Evolutionary conservation across 768 basidiomycete species (phyloP), one percentile per base, ranked within the genome.

Genomic region (Cantharellus cinnabarinus): DNA sequence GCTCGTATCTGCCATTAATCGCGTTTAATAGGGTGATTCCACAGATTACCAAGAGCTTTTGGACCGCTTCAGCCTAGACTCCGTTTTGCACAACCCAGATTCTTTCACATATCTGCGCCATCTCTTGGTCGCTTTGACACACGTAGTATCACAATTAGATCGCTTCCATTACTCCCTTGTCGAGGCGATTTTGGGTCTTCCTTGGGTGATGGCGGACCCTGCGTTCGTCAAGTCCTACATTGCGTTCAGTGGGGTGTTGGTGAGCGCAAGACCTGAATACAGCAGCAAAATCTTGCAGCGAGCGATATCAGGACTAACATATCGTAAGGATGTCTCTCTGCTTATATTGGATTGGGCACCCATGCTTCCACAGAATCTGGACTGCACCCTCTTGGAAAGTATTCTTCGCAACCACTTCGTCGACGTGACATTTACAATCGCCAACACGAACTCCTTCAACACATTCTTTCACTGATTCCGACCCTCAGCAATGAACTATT

Each of bases 141-240:
- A 97, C 66, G 87, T 90, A 61, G 89, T 97, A 58, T 93, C 90
- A 35, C 79, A 88, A 48, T 75, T 99, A 40, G 91, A 90, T 64
- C 80, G 80, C 55, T 74, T 77, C 4, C 93, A 98, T 67, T 73
- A 81, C 14, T 67, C 79, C 0, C 79, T 99, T 39, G 83, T 97
- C 42, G 80, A 91, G 62, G 89, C 91, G 10, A 79, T 98, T 60
- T 75, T 97, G 50, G 77, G 76, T 62, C 76, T 97, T 66, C 89
- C 90, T 7, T 99, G 95, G 95, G 83, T 86, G 14, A 86, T 81
- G n/a, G 79, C 89, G 70, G 91, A 94, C 66, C 78, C 78, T 40
- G 72, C 74, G 41, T 86, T 94, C 63, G 90, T 93, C 57, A 85
- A 83, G 70, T 81, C 83, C 3, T 97, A 94, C 71, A 84, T 83